Percentiles rank a stretch among this genome's conserved stretches.
phyloP scores from a whole-genome alignment of 2,329 filamentous ascomycete species.

The Botrytis byssoidea region DNA sequence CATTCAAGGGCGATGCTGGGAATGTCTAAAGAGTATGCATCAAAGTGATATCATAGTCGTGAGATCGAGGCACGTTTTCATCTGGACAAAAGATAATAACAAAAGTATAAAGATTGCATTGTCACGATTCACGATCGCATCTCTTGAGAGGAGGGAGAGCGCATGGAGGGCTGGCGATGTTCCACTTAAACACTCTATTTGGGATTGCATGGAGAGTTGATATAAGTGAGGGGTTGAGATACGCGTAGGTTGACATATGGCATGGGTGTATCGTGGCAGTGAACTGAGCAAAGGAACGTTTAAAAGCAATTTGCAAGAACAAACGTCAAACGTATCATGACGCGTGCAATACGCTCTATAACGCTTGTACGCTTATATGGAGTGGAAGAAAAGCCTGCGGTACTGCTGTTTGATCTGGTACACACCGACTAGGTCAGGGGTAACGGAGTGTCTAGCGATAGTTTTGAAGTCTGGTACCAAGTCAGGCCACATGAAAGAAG shows the following conservation, averaged over 20 bases:
- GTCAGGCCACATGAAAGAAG: background rate
- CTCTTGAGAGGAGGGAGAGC: too few relatives aligned
- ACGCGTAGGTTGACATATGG: background rate
- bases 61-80: background rate
- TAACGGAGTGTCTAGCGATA: background rate
- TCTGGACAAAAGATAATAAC: background rate
- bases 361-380: background rate
- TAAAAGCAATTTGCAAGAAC: background rate
- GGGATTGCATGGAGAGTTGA: background rate
- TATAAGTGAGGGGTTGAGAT: conserved; percentile 6
- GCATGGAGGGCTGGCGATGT: background rate
- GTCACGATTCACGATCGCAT: background rate
- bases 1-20: background rate
- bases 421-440: conserved; percentile 3
- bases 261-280: background rate
- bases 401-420: background rate
- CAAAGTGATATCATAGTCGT: background rate
- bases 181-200: conserved; percentile 5
- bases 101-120: background rate
- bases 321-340: background rate
- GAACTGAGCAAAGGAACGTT: background rate
- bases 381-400: background rate
- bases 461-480: background rate
- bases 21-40: background rate
- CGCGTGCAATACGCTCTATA: background rate